Conservation (phyloP, 768 basidiomycete genomes). For the Chalciporus piperatus region DNA sequence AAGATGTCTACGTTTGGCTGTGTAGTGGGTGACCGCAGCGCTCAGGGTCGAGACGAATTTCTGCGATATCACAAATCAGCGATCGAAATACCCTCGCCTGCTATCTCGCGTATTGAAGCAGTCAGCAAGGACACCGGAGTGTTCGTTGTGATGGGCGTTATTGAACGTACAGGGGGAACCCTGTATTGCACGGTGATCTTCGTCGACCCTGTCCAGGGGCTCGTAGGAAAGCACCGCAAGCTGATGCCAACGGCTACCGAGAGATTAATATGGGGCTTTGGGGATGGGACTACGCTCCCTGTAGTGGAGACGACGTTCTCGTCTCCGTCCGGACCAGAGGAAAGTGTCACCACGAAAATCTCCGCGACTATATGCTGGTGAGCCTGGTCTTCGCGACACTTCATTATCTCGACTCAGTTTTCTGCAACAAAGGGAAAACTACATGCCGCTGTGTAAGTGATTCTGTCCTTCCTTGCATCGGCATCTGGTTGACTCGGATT, state of each 20-base stretch:
- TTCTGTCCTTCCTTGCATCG: neutral
- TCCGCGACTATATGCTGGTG: conserved; percentile 61
- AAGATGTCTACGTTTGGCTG: conserved; percentile 46
- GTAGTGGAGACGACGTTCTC: conserved; percentile 43
- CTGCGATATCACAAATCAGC: conserved; percentile 52
- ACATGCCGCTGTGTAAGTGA: conserved; percentile 58
- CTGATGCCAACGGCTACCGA: conserved; percentile 61
- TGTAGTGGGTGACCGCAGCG: conserved; percentile 47
- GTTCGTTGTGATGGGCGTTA: conserved; percentile 57
- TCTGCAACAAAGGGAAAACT: conserved; percentile 57
- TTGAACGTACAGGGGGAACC: conserved; percentile 58
- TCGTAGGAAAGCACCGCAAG: conserved; percentile 63
- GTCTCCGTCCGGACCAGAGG: conserved; percentile 12
- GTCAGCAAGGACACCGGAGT: conserved; percentile 48
- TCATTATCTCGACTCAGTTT: neutral
- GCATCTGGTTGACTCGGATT: neutral
- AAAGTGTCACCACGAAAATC: conserved; percentile 40
- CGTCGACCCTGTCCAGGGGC: conserved; percentile 49
- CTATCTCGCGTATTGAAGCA: conserved; percentile 44
- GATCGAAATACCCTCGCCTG: conserved; percentile 53
- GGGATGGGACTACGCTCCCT: conserved; percentile 52
- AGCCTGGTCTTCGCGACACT: conserved; percentile 11
- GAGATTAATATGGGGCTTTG: conserved; percentile 61
- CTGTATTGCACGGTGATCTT: conserved; percentile 61
- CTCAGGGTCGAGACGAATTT: conserved; percentile 57